Base-by-base conservation (phyloP, 2,329 filamentous ascomycete genomes). In the Ascochyta rabiei region DNA sequence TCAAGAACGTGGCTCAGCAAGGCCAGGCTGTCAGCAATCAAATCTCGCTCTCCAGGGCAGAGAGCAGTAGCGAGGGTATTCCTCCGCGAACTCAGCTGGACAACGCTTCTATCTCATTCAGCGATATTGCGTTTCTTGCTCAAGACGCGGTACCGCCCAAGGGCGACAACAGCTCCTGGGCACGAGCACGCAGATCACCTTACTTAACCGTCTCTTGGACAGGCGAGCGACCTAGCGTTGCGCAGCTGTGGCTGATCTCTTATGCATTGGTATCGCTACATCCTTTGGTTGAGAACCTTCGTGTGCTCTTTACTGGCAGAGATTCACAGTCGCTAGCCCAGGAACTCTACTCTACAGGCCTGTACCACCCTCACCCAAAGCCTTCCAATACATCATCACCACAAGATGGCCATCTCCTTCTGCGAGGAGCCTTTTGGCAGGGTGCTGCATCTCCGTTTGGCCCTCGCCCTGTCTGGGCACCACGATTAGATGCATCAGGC, bases 351-450 rank as follows among this genome's bases (percentile, higher is more conserved):
- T 44, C 62, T 10, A 75, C 74, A 16, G 78, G 78, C n/a, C 70
- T 82, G 6, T 79, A 77, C 5, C 71, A 76, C 15, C 62, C 73
- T 24, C 75, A 80, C 63, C 78, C 77, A 6, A 72, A 61, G 38
- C 49, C 72, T 67, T 59, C 77, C 63, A 41, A 69, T 70, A 37
- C 63, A 33, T 66, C 69, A 41, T 69, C 67, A 21, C 57, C 73
- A 7, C 71, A 75, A 46, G 74, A 75, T 49, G 66, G 73, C 10
- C 61, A 84, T 31, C 60, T 86, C 23, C 68, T 85, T 40, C 75
- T 84, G 2, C 77, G 83, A 52, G 77, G 78, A 38, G 75, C 72
- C n/a, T 79, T 79, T 55, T 79, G 76, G 77, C 76, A 79, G 59
- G 76, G 77, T 40, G 77, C 77, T 41, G 76, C 69, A 24, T 77